Base-by-base conservation (phyloP, 2,329 filamentous ascomycete genomes). In the Furcasterigmium sp. region DNA sequence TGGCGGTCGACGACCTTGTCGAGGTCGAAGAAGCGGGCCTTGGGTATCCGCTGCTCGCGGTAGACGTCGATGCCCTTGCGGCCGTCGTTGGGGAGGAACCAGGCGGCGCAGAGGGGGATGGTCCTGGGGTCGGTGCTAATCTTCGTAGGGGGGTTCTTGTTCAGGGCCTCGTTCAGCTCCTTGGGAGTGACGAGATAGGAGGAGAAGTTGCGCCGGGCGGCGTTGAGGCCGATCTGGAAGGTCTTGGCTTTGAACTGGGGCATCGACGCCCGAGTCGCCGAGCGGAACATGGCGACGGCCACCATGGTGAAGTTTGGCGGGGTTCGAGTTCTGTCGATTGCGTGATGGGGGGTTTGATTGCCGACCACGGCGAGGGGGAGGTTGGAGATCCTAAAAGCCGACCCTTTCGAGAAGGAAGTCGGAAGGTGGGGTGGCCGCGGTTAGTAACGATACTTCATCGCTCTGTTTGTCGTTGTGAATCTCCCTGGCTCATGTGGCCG, bases 1-100 rank as follows among this genome's bases (percentile, higher is more conserved):
- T 82, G 80, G 51, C 83, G 82, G 65, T 98, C 91, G 57, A 93
- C 89, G 60, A 95, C 79, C 56, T 82, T 88, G 66, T 98, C 93
- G 42, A 98, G 76, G 64, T 98, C 91, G 64, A 98, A 98, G 78
- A 97, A 98, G 25, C 90, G 86, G 2, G 93, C 85, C 57, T 84
- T 83, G 18, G 91, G 91, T 50, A 98, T 93, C 56, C 89, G 87
- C 59, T 83, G 80, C 60, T 88, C 78, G 52, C 82, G 79, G 72
- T 91, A 98, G 35, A 84, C 81, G 51, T 93, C 76, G 53, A 86
- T 80, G 42, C 93, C 93, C 39, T 80, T 87, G 48, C 90, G 84
- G 42, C 80, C 80, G 53, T 95, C 91, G 63, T 95, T 97, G 50
- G 93, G 93, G 50, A 98, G 79, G 60, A 96, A 98, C 93, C 93